phyloP scores from a whole-genome alignment of 805 yeast species.

The Metschnikowia hibisci region DNA sequence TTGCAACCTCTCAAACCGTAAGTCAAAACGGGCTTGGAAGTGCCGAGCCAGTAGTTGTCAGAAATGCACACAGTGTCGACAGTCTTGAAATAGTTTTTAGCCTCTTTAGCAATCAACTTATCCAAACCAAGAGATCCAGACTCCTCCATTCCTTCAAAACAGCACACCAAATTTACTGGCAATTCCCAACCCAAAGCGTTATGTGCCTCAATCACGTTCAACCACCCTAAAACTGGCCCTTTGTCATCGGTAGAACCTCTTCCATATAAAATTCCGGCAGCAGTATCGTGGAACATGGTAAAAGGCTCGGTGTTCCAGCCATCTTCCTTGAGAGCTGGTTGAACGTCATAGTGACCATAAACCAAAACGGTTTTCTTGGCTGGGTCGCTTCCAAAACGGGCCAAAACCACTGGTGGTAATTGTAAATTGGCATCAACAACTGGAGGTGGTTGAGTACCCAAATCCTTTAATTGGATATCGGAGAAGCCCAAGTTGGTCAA shows the following conservation, averaged over 20 bases:
- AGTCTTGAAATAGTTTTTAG: slow-evolving; percentile 71
- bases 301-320: slow-evolving; percentile 98
- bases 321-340: slow-evolving; percentile 87
- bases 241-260: slow-evolving; percentile 97
- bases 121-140: slow-evolving; percentile 93
- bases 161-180: slow-evolving; percentile 88
- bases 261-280: slow-evolving; percentile 72
- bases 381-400: slow-evolving; percentile 80
- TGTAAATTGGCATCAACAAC: slow-evolving; percentile 61
- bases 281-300: slow-evolving; percentile 52
- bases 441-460: slow-evolving; percentile 92
- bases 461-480: slow-evolving; percentile 75
- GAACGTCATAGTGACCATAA: slow-evolving; percentile 98
- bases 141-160: slow-evolving; percentile 99
- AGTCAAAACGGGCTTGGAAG: slow-evolving; percentile 93
- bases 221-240: slow-evolving; percentile 98
- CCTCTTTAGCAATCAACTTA: slow-evolving; percentile 73
- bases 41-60: slow-evolving; percentile 98
- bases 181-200: slow-evolving; percentile 75
- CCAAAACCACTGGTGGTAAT: slow-evolving; percentile 93
- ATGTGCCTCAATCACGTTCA: slow-evolving; percentile 89
- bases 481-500: slow-evolving; percentile 69
- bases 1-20: slow-evolving; percentile 97
- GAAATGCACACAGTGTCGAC: slow-evolving; percentile 94
- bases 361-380: slow-evolving; percentile 82